Conservation (phyloP, 2,329 filamentous ascomycete genomes). For the Ceratocystis cubensis region DNA sequence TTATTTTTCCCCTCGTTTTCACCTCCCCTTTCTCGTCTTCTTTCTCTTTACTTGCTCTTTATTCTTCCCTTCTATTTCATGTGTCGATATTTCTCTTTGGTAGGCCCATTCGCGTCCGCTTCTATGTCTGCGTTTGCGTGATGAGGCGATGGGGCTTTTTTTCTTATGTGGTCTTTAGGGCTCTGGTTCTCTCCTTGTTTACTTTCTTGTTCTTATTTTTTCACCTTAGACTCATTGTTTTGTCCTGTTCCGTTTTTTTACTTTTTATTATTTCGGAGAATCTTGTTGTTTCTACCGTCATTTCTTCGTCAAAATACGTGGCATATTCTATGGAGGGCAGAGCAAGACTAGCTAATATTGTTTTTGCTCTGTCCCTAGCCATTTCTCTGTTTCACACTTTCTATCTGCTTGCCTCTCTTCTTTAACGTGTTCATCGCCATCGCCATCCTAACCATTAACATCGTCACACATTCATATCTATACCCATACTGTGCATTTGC, state of each 20-base stretch:
- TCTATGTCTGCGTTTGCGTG: not conserved
- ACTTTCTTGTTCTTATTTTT: not conserved
- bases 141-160: slow-evolving; percentile 7
- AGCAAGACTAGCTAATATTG: no score
- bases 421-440: not conserved
- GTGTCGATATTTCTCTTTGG: not conserved
- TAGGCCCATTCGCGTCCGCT: not conserved
- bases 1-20: not conserved
- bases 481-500: not conserved
- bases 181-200: slow-evolving; percentile 2
- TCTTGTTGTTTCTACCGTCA: not conserved
- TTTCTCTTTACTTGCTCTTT: not conserved
- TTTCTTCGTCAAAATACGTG: not conserved
- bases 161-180: slow-evolving; percentile 11
- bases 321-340: no score
- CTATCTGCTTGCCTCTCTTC: not conserved
- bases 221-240: not conserved
- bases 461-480: not conserved
- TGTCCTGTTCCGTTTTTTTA: not conserved
- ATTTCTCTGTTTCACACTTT: not conserved
- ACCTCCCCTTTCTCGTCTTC: not conserved
- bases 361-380: no score
- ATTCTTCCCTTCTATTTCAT: slow-evolving; percentile 6
- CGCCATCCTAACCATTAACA: not conserved
- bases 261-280: not conserved